Evolutionary conservation across 73 alveolate genomes (phyloP).

Genomic region (Tetrahymena borealis): DNA sequence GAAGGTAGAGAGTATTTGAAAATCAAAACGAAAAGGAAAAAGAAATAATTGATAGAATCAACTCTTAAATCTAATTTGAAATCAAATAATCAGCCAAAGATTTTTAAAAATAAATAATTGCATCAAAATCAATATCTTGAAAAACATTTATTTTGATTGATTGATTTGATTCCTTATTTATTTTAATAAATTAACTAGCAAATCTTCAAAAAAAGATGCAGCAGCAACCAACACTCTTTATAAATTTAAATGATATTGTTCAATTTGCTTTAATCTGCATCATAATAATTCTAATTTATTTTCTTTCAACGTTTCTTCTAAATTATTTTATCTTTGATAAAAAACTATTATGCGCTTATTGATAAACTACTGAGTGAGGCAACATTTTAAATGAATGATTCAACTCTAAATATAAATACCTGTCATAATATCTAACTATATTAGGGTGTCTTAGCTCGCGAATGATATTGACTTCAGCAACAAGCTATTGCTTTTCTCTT

Average conservation of each 20-base stretch:
- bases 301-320: too few relatives aligned
- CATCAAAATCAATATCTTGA: neutral
- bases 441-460: slow-evolving; percentile 90
- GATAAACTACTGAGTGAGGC: too few relatives aligned
- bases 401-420: neutral
- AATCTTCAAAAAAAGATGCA: too few relatives aligned
- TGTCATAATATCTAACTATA: slow-evolving; percentile 88
- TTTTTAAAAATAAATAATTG: neutral
- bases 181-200: too few relatives aligned
- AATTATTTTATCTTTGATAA: too few relatives aligned
- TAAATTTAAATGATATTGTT: too few relatives aligned
- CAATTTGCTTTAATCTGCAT: too few relatives aligned
- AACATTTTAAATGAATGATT: neutral
- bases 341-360: too few relatives aligned
- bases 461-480: slow-evolving; percentile 86
- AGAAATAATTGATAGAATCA: neutral
- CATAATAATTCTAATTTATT: too few relatives aligned
- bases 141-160: neutral
- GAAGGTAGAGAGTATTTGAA: neutral
- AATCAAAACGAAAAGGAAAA: neutral
- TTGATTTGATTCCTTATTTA: too few relatives aligned
- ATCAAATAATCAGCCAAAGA: slow-evolving; percentile 1
- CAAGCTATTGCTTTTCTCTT: slow-evolving; percentile 84
- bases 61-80: neutral
- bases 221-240: too few relatives aligned